phyloP scores from a whole-genome alignment of 2,329 filamentous ascomycete species.

The Clarireedia paspali region DNA sequence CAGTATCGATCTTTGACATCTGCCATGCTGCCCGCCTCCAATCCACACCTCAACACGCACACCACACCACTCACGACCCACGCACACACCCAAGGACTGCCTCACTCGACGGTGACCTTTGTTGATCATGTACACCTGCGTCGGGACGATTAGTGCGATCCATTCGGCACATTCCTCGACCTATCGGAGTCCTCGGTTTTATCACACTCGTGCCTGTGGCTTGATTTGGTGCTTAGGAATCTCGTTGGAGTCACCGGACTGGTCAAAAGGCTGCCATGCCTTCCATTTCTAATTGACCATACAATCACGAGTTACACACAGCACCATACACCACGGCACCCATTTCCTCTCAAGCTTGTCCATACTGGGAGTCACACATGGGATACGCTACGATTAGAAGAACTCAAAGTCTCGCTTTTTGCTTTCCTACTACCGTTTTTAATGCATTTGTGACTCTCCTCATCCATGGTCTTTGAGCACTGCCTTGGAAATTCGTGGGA shows the following conservation, averaged over 20 bases:
- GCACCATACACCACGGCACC: background rate
- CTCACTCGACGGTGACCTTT: background rate
- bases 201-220: conserved; percentile 4
- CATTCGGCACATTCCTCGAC: background rate
- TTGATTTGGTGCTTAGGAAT: background rate
- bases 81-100: background rate
- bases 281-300: conserved; percentile 3
- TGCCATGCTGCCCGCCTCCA: no score
- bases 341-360: conserved; percentile 2
- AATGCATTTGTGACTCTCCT: background rate
- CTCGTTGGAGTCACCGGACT: conserved; percentile 2
- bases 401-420: conserved; percentile 37
- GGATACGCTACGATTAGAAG: no score
- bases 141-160: background rate
- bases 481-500: background rate
- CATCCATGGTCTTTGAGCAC: conserved; percentile 1
- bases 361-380: conserved; percentile 10
- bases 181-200: background rate
- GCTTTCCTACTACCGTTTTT: background rate
- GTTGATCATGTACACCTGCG: conserved; percentile 6
- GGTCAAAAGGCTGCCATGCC: background rate
- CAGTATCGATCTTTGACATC: no score
- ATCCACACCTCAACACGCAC: no score
- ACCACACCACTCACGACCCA: no score
- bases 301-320: conserved; percentile 8